These are phyloP conservation scores for Gastrolobium villosum DNA, from an alignment of 306 rosid species.

Conservation along the genomic window DNA sequence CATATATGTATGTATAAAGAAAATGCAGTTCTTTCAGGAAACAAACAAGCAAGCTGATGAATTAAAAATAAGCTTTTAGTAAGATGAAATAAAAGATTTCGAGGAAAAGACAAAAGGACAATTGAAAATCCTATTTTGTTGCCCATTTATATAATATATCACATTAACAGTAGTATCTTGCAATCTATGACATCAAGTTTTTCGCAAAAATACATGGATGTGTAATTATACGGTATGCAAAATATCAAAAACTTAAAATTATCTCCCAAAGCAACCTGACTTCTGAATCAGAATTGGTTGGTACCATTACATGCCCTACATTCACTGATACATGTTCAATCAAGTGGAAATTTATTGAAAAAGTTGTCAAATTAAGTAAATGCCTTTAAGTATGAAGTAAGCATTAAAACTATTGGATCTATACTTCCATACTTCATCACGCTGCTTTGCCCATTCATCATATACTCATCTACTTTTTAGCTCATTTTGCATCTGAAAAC, in stretches of 20 bases:
- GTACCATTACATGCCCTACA: conserved; percentile 12
- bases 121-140: conserved; percentile 5
- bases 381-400: too few relatives aligned
- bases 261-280: conserved; percentile 15
- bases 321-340: conserved; percentile 27
- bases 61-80: conserved; percentile 21
- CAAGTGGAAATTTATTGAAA: too few relatives aligned
- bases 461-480: too few relatives aligned
- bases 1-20: conserved; percentile 40
- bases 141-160: conserved; percentile 9
- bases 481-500: too few relatives aligned
- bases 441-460: too few relatives aligned
- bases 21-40: conserved; percentile 37
- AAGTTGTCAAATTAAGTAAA: too few relatives aligned
- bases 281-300: neutral
- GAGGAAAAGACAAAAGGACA: conserved; percentile 4
- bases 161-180: neutral
- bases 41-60: conserved; percentile 6
- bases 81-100: conserved; percentile 1
- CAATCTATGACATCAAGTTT: conserved; percentile 18
- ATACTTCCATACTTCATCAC: too few relatives aligned
- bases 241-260: neutral
- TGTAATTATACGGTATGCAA: neutral
- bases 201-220: neutral
- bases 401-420: too few relatives aligned